Evolutionary conservation across 2,329 filamentous ascomycete species (phyloP).

Genomic region (Alternaria postmessia): DNA sequence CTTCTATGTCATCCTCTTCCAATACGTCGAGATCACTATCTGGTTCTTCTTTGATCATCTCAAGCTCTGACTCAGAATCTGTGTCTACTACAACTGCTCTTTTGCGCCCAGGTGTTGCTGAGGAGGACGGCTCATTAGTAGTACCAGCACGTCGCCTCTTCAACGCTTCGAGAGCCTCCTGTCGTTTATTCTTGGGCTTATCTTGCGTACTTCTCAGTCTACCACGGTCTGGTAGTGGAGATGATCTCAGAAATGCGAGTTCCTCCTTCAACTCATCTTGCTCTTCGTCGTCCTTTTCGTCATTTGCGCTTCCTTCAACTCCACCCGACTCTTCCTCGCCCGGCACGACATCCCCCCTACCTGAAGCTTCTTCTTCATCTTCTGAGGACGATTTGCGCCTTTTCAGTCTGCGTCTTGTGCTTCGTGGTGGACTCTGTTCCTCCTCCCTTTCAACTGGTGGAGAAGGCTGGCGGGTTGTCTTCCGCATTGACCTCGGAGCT

Average conservation of each 20-base stretch:
- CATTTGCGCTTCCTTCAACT: constrained; percentile 6
- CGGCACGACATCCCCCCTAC: constrained; percentile 26
- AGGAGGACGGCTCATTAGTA: constrained; percentile 34
- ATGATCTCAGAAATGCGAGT: constrained; percentile 53
- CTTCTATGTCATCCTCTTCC: constrained; percentile 35
- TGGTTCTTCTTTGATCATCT: constrained; percentile 46
- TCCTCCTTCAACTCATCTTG: constrained; percentile 57
- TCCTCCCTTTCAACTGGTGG: constrained; percentile 12
- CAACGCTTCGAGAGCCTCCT: constrained; percentile 54
- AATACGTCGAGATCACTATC: constrained; percentile 25
- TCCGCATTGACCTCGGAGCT: neutral
- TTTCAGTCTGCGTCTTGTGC: constrained; percentile 11
- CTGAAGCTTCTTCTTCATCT: constrained; percentile 7
- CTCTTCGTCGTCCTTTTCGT: constrained; percentile 28
- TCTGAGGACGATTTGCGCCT: constrained; percentile 11
- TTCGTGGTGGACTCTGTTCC: constrained; percentile 9
- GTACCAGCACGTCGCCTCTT: constrained; percentile 52
- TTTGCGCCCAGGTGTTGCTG: constrained; percentile 33
- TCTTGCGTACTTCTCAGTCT: constrained; percentile 34
- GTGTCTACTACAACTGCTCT: constrained; percentile 32
- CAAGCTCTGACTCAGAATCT: constrained; percentile 41
- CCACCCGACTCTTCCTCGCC: constrained; percentile 24
- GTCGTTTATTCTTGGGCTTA: constrained; percentile 47
- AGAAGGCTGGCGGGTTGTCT: neutral
- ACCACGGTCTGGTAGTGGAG: constrained; percentile 38